Base-by-base conservation (phyloP, 768 basidiomycete genomes). In the Chlorophyllum brunneum region DNA sequence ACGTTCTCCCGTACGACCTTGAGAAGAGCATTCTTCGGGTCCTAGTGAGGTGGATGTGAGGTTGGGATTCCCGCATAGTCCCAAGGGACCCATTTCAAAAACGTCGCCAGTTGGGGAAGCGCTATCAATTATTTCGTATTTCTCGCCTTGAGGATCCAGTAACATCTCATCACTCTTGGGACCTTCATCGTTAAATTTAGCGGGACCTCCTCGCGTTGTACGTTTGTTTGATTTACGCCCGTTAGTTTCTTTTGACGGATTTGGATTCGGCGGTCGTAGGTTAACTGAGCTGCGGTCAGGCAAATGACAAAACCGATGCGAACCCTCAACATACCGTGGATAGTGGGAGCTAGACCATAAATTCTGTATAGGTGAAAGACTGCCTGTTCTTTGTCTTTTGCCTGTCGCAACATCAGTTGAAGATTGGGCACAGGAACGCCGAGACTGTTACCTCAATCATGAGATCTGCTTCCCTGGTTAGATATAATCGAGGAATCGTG, bases 301-400 rank as follows among this genome's bases (percentile, higher is more conserved):
- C 10, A 5, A 30, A 39, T n/a, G n/a, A n/a, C 20, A n/a, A 10
- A n/a, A 16, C 13, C 29, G n/a, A 41, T 24, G 38, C 11, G 38
- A 29, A 18, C 40, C 38, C 61, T 59, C 36, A 57, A 65, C 70
- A 46, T 51, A 80, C 79, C 82, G 56, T 83, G 68, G 7, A 76
- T 79, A 20, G 91, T 85, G 13, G 82, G 78, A 37, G 83, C 70
- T 3, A 95, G 65, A 40, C 71, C 74, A 59, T 97, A 95, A 26
- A 88, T 83, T 53, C 92, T 66, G 63, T 91, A 84, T 39, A 95
- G 62, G 56, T 95, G 83, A 51, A 97, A 77, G 4, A 97, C 93
- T 1, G 93, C 94, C 63, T 95, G 94, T 65, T 95, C 94, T 69
- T 94, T 90, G 66, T 89, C 90, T 65, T 93, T 92, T 2, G 91